These are phyloP conservation scores for Stentor coeruleus DNA, from an alignment of 73 alveolate genomes.

Conservation along the genomic window DNA sequence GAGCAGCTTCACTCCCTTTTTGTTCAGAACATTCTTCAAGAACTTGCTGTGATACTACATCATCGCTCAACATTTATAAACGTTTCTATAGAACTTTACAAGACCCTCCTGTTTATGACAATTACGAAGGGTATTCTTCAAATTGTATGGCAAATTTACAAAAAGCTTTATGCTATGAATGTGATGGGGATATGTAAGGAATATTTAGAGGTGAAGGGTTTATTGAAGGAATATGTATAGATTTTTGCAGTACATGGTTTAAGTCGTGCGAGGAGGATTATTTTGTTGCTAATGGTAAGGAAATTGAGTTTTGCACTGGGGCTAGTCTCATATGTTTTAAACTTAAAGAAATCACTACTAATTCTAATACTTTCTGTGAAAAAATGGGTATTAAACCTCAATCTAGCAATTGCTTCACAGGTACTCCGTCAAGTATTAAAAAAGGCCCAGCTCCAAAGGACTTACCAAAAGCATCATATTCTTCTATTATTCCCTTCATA, in stretches of 20 bases:
- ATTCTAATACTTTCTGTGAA: neutral
- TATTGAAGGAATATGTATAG: neutral
- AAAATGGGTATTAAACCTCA: neutral
- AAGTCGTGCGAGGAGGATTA: neutral
- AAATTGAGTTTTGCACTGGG: neutral
- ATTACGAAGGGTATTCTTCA: neutral
- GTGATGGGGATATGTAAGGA: neutral
- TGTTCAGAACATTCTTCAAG: neutral
- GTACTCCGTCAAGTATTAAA: neutral
- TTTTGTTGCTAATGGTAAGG: neutral
- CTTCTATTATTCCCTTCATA: too few species aligned
- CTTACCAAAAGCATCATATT: too few species aligned
- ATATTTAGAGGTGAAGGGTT: neutral
- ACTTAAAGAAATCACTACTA: neutral
- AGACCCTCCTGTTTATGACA: neutral
- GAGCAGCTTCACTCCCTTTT: neutral
- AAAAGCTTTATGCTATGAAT: neutral
- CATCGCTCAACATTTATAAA: neutral
- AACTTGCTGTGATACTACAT: neutral
- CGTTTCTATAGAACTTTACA: neutral
- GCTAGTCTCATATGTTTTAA: neutral
- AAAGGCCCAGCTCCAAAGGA: too few species aligned
- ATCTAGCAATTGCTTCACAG: neutral
- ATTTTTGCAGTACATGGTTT: neutral
- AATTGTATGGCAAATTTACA: neutral